A percentile compares a stretch with the other conserved stretches of the same genome.
These are phyloP conservation scores for Colletotrichum sp. DNA, from an alignment of 2,329 filamentous ascomycete genomes.

Conservation along the genomic window DNA sequence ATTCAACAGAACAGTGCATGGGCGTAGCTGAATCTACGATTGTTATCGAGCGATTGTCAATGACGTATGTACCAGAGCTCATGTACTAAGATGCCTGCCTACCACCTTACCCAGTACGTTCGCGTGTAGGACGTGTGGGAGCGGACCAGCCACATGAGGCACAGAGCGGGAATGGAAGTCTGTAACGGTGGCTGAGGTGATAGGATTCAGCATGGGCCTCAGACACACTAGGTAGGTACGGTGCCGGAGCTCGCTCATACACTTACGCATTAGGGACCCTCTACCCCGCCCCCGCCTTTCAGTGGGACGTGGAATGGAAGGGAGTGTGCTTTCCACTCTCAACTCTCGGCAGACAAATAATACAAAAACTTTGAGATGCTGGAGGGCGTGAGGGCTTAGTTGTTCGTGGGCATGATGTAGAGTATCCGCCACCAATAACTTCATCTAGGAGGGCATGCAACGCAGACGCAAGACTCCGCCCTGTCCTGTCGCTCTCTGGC, in stretches of 20 bases:
- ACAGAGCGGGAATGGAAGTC: background rate
- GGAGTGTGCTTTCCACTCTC: background rate
- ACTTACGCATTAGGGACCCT: background rate
- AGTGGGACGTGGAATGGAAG: background rate
- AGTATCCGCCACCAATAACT: background rate
- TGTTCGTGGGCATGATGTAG: background rate
- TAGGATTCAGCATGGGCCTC: background rate
- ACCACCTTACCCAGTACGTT: background rate
- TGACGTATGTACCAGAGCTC: background rate
- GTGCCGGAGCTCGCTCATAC: background rate
- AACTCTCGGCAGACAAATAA: background rate
- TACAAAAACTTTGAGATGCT: background rate
- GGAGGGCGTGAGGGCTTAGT: background rate
- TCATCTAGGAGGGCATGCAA: background rate
- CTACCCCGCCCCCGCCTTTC: background rate
- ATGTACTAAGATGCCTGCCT: background rate
- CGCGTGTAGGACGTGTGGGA: background rate
- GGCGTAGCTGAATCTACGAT: background rate
- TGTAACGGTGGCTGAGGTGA: background rate
- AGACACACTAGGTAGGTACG: background rate
- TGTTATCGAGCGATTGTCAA: background rate
- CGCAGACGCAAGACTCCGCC: background rate
- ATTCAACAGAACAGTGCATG: background rate
- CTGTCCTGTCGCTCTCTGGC: background rate
- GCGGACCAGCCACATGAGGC: background rate